A percentile compares a stretch with the other conserved stretches of the same genome.
These are phyloP conservation scores for Cyclospora cayetanensis DNA, from an alignment of 169 alveolate species.

Conservation along the genomic window DNA sequence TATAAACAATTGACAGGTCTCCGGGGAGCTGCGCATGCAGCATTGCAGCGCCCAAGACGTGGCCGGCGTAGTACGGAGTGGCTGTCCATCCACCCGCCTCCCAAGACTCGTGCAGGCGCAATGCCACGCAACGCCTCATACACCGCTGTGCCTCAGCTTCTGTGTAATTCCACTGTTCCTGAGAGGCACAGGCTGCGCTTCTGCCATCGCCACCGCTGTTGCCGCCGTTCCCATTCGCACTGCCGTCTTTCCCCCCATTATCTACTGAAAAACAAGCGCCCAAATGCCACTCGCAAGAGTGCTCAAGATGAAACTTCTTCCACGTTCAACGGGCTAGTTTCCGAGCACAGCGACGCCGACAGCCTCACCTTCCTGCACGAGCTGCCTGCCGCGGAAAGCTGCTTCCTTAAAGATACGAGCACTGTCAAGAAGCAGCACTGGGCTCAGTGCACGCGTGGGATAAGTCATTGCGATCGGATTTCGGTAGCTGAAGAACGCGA, in stretches of 20 bases:
- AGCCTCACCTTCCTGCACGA: background rate
- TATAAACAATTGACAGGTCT: slow-evolving; percentile 83
- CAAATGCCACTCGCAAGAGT: no score
- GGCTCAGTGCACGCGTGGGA: slow-evolving; percentile 97
- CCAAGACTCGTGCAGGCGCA: slow-evolving; percentile 89
- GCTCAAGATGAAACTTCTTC: no score
- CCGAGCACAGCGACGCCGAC: no score
- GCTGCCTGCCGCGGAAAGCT: slow-evolving; percentile 73
- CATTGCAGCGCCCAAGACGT: slow-evolving; percentile 99
- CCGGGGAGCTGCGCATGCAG: slow-evolving; percentile 95
- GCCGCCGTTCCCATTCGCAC: background rate
- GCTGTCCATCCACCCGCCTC: slow-evolving; percentile 83
- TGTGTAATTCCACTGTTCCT: slow-evolving; percentile 86
- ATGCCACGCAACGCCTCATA: slow-evolving; percentile 86
- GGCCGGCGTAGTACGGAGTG: slow-evolving; percentile 98
- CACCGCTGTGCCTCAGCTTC: slow-evolving; percentile 89
- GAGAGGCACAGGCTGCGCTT: slow-evolving; percentile 25
- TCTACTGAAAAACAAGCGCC: background rate
- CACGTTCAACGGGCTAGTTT: no score
- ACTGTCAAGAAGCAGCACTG: slow-evolving; percentile 96
- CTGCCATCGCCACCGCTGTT: slow-evolving; percentile 15
- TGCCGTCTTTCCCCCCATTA: background rate
- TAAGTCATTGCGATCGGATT: slow-evolving; percentile 96
- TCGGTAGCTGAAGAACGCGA: slow-evolving; percentile 73
- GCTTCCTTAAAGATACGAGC: slow-evolving; percentile 90